Conservation (phyloP, 2,329 filamentous ascomycete genomes). For the Diaporthe caulivora region DNA sequence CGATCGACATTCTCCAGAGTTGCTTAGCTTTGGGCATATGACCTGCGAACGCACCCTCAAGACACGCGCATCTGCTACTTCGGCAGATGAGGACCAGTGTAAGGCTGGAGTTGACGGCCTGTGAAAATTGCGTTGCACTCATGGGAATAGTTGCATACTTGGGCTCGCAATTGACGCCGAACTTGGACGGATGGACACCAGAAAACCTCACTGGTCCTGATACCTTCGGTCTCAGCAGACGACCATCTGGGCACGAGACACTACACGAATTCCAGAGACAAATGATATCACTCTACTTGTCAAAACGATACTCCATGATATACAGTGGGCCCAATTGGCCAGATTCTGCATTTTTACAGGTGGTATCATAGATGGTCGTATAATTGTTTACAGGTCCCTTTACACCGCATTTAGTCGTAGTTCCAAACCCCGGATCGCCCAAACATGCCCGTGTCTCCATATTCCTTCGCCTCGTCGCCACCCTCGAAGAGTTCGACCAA, state of each 20-base stretch:
- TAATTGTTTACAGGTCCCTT: neutral
- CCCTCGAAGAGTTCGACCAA: constrained; percentile 60
- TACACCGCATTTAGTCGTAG: neutral
- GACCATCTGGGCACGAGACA: neutral
- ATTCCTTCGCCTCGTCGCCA: constrained; percentile 52
- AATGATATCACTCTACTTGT: neutral
- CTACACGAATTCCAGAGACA: neutral
- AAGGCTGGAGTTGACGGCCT: neutral
- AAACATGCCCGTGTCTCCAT: constrained; percentile 36
- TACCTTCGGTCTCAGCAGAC: neutral
- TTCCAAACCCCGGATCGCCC: constrained; percentile 8
- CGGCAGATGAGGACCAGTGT: neutral
- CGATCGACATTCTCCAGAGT: neutral
- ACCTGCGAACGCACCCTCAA: neutral
- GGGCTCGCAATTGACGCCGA: too few species aligned
- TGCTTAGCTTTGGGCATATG: neutral
- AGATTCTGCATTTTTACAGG: constrained; percentile 15
- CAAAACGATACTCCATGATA: neutral
- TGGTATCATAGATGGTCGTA: constrained; percentile 40
- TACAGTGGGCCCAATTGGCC: neutral
- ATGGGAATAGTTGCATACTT: neutral
- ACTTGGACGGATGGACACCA: too few species aligned
- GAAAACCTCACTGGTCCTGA: neutral
- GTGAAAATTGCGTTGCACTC: too few species aligned
- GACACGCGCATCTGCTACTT: neutral